Base-by-base conservation (phyloP, 2,329 filamentous ascomycete species). In the Clarireedia sp. region DNA sequence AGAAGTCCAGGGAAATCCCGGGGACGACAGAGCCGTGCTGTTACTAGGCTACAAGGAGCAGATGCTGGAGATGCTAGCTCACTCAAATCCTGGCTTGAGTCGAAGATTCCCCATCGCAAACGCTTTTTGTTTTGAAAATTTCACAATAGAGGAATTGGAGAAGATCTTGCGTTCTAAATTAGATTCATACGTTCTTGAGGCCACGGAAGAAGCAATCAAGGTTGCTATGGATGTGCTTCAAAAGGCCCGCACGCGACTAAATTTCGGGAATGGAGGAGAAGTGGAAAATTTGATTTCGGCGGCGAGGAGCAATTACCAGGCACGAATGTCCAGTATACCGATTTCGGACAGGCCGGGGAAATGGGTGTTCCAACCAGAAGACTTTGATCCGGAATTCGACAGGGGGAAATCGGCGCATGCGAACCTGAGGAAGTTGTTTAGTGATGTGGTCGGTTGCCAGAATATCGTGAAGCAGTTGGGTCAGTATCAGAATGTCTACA, bases 201-300 rank as follows among this genome's bases (percentile, higher is more conserved):
- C 73, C 0, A 78, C 76, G 0, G 65, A 71, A 1, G 62, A 72
- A 44, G 78, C 71, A 0, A 73, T 73, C 41, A 66, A 66, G 4
- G 78, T 79, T 0, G 83, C 79, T 0, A 69, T 83, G 58, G 80
- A 84, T 2, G 73, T 85, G 17, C 72, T 90, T 0, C 69, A 72
- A 4, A 76, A 83, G 2, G 78, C 78, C 0, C 78, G 83, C 1
- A 84, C 85, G 59, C 74, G 79, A 1, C 77, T 78, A 0, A 78
- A 86, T 60, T 88, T 87, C 66, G 81, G 87, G 0, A 90, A 91
- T 63, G 86, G 81, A 0, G 81, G 85, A 0, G 86, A 89, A 61
- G 79, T 92, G 17, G 85, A 91, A 47, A 86, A 79, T 17, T 65
- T 89, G 68, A 79, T 51, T 4, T 71, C 75, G 46, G 62, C 64